Evolutionary conservation across 2,329 filamentous ascomycete genomes (phyloP).

Genomic region (Colletotrichum siamense): DNA sequence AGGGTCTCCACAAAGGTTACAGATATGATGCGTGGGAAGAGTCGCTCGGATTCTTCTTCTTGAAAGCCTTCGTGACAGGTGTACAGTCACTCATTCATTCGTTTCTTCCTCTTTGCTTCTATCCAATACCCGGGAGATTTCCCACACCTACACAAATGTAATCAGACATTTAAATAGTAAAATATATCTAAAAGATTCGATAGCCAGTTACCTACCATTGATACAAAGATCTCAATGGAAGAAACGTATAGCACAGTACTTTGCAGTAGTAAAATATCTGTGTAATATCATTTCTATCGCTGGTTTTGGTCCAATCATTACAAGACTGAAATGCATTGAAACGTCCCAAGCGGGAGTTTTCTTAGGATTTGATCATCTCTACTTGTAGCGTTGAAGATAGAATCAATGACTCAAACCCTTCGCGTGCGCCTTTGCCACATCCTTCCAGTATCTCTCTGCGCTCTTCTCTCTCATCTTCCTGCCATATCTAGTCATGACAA

Average conservation of each 20-base stretch:
- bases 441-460: slow-evolving; percentile 40
- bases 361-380: not conserved
- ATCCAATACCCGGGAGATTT: not conserved
- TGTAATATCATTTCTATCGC: not conserved
- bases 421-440: slow-evolving; percentile 32
- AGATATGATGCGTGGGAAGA: not conserved
- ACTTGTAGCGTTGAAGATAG: not conserved
- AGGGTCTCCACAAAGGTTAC: slow-evolving; percentile 17
- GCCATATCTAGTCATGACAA: slow-evolving; percentile 53
- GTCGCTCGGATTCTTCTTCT: not conserved
- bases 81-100: not conserved
- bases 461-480: slow-evolving; percentile 45
- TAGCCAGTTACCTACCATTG: not conserved
- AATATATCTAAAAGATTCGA: not conserved
- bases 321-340: not conserved
- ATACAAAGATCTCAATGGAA: not conserved
- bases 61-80: not conserved
- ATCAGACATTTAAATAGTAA: not conserved
- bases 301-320: not conserved
- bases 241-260: not conserved
- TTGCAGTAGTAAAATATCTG: not conserved
- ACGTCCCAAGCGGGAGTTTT: not conserved
- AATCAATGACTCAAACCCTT: slow-evolving; percentile 24
- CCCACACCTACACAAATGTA: not conserved
- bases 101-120: not conserved